phyloP scores from a whole-genome alignment of 305 asterid genomes.

The Solanum hybrid region DNA sequence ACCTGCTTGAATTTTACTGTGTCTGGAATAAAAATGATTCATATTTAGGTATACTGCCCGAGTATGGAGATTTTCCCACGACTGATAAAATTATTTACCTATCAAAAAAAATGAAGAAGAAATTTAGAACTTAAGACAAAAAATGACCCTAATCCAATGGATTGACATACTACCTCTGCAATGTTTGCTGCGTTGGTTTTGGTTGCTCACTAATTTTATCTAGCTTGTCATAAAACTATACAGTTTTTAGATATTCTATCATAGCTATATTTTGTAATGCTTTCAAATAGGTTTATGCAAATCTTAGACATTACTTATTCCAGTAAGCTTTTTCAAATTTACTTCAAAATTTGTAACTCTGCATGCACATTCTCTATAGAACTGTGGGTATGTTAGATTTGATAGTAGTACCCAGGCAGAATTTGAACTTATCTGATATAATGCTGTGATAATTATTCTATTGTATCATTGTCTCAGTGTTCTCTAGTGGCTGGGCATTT shows the following conservation, averaged over 20 bases:
- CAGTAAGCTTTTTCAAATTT: neutral
- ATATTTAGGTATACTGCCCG: too few species aligned
- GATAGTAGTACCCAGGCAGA: neutral
- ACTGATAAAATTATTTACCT: too few species aligned
- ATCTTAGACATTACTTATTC: neutral
- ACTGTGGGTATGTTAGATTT: neutral
- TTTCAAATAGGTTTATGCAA: neutral
- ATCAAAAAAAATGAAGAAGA: too few species aligned
- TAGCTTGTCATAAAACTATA: neutral
- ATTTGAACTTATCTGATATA: neutral
- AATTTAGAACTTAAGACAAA: neutral
- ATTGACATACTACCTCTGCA: neutral
- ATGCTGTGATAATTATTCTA: neutral
- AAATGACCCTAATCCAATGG: neutral
- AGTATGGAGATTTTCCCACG: too few species aligned
- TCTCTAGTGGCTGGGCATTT: slow-evolving; percentile 77
- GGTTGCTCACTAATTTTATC: neutral
- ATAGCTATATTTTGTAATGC: neutral
- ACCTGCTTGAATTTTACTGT: neutral
- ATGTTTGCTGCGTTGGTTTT: neutral
- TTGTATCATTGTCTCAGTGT: slow-evolving; percentile 35
- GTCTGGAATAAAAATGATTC: neutral
- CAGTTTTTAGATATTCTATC: neutral
- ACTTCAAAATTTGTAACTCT: neutral
- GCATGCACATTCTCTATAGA: neutral